Percentiles rank a stretch among this genome's conserved stretches.
These are phyloP conservation scores for Lathyrus oleraceus DNA, from an alignment of 306 rosid species.

Conservation along the genomic window DNA sequence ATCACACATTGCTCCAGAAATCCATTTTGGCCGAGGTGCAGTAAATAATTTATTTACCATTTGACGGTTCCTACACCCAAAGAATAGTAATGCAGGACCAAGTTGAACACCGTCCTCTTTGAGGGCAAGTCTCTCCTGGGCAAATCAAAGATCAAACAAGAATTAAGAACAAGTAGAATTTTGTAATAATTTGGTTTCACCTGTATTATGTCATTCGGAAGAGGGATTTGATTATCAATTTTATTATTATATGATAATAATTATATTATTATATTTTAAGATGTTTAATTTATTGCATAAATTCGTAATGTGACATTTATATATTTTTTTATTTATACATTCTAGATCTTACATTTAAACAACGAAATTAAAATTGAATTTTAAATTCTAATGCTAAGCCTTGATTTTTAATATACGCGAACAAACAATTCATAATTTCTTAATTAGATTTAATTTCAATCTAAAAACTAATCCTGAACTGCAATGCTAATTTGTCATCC, in stretches of 20 bases:
- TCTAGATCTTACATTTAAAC: neutral
- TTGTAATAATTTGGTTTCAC: constrained; percentile 6
- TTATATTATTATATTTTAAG: neutral
- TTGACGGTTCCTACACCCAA: constrained; percentile 91
- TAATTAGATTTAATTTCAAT: neutral
- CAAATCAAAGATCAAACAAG: constrained; percentile 32
- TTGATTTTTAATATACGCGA: neutral
- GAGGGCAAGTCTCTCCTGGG: constrained; percentile 85
- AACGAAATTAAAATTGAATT: neutral
- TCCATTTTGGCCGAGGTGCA: constrained; percentile 9
- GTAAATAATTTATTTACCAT: constrained; percentile 56
- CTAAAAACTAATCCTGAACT: neutral
- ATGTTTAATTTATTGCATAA: neutral
- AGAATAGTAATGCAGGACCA: constrained; percentile 86
- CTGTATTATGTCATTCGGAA: neutral
- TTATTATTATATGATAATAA: neutral
- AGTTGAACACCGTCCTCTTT: constrained; percentile 68
- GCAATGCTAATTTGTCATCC: neutral
- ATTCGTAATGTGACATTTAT: neutral
- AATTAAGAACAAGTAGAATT: constrained; percentile 25
- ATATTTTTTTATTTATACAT: neutral
- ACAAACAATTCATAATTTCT: neutral
- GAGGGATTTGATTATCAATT: constrained; percentile 22
- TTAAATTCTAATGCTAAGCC: neutral
- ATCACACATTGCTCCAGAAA: constrained; percentile 27